Evolutionary conservation across 805 yeast genomes (phyloP), one percentile per base, ranked within the genome.

Genomic region (Kodamaea kakaduensis): DNA sequence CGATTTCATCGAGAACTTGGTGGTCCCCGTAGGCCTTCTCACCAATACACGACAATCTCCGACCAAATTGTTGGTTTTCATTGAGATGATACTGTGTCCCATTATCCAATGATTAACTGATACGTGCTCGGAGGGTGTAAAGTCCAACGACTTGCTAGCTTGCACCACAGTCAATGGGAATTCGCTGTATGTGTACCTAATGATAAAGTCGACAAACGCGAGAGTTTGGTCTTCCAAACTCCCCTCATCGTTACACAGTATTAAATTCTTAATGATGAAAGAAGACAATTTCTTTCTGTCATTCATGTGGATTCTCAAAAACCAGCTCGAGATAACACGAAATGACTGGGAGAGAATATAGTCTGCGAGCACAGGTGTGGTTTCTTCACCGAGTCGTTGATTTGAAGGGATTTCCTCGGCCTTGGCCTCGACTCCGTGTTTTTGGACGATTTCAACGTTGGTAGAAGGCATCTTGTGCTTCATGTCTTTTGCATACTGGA

Each of bases 281-380:
- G 85, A 71, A 1, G 83, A 74, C 23, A 85, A 48, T 23, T 69
- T 65, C 32, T 70, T 69, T 27, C 95, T 67, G 32, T 78, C 79
- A n/a, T 58, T 59, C 40, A 80, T 41, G 12, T 69, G 68, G 52
- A 86, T 71, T 37, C 79, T 75, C 46, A 85, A 58, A 44, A 79
- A 85, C 89, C 94, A 84, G 27, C 72, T 69, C 1, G 81, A 64
- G 17, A 87, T 75, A 3, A 84, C 83, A 31, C 69, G 71, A 51
- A 81, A 84, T 0, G 95, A 83, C 31, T 82, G 59, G 1, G 78
- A 64, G 17, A 74, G 60, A 18, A 81, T 61, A 51, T 84, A 86
- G 32, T 75, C 78, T 0, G 84, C 69, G 29, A 84, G 47, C 2
- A 70, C 66, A 2, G 75, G 70, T 0, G 76, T 64, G 5, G 73